Evolutionary conservation across 176 grass and related monocot genomes (phyloP).

Genomic region (Oropetium thomaeum): DNA sequence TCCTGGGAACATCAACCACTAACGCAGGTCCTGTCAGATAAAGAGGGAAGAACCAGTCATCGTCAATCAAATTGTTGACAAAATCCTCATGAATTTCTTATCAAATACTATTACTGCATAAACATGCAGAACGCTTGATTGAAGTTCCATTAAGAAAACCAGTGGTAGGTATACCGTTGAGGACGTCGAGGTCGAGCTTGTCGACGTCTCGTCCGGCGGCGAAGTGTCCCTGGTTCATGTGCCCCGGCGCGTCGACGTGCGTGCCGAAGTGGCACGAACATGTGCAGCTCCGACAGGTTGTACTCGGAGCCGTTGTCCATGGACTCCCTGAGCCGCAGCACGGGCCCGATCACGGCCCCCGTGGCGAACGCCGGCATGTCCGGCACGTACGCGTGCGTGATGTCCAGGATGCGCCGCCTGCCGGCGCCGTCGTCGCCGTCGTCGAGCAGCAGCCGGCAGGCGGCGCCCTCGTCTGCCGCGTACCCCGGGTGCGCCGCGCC

Average conservation of each 20-base stretch:
- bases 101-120: too few species aligned
- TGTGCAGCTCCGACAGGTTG: slow-evolving; percentile 64
- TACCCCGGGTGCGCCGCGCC: slow-evolving; percentile 26
- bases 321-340: slow-evolving; percentile 53
- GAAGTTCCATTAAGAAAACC: too few species aligned
- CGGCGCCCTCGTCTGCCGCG: neutral
- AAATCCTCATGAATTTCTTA: too few species aligned
- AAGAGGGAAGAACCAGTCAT: too few species aligned
- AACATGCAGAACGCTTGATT: too few species aligned
- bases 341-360: slow-evolving; percentile 29
- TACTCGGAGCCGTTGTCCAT: slow-evolving; percentile 64
- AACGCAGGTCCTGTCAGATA: too few species aligned
- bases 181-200: slow-evolving; percentile 68
- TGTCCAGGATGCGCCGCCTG: slow-evolving; percentile 63
- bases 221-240: slow-evolving; percentile 54
- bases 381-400: slow-evolving; percentile 65
- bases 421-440: neutral
- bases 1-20: too few species aligned
- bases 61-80: too few species aligned
- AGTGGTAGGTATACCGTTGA: slow-evolving; percentile 50
- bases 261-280: slow-evolving; percentile 50
- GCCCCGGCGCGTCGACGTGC: slow-evolving; percentile 68
- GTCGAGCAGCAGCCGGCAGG: slow-evolving; percentile 5
- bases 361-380: slow-evolving; percentile 45
- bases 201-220: slow-evolving; percentile 63